Evolutionary conservation across 768 basidiomycete genomes (phyloP), one percentile per base, ranked within the genome.

Genomic region (Tulasnella sp.): DNA sequence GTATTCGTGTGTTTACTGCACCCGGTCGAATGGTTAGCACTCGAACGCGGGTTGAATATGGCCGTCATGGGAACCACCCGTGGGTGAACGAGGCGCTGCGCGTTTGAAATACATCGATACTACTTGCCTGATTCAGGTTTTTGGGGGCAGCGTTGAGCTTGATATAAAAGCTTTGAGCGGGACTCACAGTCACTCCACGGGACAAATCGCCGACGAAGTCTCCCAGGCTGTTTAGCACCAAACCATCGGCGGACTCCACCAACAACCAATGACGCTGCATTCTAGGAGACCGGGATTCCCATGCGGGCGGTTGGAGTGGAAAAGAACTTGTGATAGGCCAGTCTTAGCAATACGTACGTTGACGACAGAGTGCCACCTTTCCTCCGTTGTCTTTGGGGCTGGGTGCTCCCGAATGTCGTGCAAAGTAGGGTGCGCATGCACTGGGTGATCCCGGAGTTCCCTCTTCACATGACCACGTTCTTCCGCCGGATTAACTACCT

Each of bases 181-280:
- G n/a, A 54, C 54, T 54, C 54, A 54, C 54, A n/a, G 54, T 54
- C 54, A n/a, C 24, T 54, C 54, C 54, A 54, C 54, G 54, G 54
- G 54, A 54, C 54, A 54, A 54, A 54, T 54, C 54, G 24, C 54
- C 54, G 54, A n/a, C 54, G 54, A 54, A 54, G 54, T 54, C 54
- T 54, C 54, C 54, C 54, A 54, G 54, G 54, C 54, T 54, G 54
- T 12, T 54, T 24, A 7, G 24, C n/a, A 5, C 54, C n/a, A 46
- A 46, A 22, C 54, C 24, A 54, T n/a, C 54, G n/a, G 22, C 54
- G 54, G 24, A 22, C 54, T 7, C 54, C n/a, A 54, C 54, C 7
- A 54, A n/a, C n/a, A n/a, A n/a, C n/a, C 24, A n/a, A 46, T 46
- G 54, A n/a, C 54, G n/a, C 24, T 6, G 20, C 8, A 22, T 4